phyloP scores from a whole-genome alignment of 2,329 filamentous ascomycete species.

The Coleophoma cylindrospora region DNA sequence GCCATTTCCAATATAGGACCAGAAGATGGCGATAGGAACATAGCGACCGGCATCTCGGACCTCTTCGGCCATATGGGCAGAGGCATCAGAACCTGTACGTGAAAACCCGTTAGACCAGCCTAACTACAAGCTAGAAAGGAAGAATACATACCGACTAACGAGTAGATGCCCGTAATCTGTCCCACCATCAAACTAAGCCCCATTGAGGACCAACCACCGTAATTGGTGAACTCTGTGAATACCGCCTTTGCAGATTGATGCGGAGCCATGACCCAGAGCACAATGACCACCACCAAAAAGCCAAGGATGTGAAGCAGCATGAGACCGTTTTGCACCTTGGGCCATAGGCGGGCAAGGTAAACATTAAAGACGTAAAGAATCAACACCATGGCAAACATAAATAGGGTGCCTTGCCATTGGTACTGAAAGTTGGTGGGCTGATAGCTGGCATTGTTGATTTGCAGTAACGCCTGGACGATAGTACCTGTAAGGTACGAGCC shows the following conservation, averaged over 20 bases:
- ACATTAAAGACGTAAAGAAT: slow-evolving; percentile 39
- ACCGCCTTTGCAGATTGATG: slow-evolving; percentile 14
- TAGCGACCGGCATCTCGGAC: slow-evolving; percentile 38
- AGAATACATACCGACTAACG: slow-evolving; percentile 6
- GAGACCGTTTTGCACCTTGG: slow-evolving; percentile 35
- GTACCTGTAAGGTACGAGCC: slow-evolving; percentile 36
- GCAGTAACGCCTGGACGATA: slow-evolving; percentile 36
- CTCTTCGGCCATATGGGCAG: slow-evolving; percentile 40
- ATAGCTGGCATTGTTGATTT: slow-evolving; percentile 30
- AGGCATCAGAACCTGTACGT: slow-evolving; percentile 14
- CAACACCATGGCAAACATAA: slow-evolving; percentile 35
- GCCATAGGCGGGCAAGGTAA: slow-evolving; percentile 29
- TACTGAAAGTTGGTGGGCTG: slow-evolving; percentile 14
- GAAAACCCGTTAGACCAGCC: background rate
- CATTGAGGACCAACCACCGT: slow-evolving; percentile 24
- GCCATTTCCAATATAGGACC: slow-evolving; percentile 40
- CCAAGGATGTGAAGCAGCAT: slow-evolving; percentile 38
- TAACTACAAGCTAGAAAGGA: too few relatives aligned
- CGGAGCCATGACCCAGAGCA: slow-evolving; percentile 26
- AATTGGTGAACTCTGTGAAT: slow-evolving; percentile 25
- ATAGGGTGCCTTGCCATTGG: slow-evolving; percentile 35
- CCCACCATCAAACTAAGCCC: slow-evolving; percentile 31
- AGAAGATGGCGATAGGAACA: slow-evolving; percentile 41
- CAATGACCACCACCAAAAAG: slow-evolving; percentile 35
- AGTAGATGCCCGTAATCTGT: slow-evolving; percentile 28